Evolutionary conservation across 768 basidiomycete species (phyloP), one percentile per base, ranked within the genome.

Genomic region (Boletus vinaceobasis): DNA sequence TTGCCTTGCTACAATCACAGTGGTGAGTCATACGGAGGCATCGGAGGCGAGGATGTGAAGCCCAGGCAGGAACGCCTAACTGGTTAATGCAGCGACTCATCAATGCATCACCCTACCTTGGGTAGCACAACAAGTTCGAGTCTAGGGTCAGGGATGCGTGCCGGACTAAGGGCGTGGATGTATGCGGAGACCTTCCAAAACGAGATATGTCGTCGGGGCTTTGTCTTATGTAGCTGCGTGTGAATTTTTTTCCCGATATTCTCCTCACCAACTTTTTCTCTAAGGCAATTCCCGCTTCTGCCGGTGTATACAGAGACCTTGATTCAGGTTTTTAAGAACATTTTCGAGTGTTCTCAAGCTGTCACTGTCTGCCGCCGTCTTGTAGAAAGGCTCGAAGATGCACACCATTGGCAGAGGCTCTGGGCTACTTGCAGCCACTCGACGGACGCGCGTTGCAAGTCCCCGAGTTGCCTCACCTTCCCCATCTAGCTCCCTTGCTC

Each of bases 201-300:
- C 13, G 14, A 40, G 65, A 56, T 50, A 59, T 67, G 60, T 65
- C 33, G 38, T 54, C 65, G 64, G 64, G 2, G 39, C 21, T 51
- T 14, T 32, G 10, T 11, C 5, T 29, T 2, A 23, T 33, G 13
- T 5, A 1, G 5, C 7, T 14, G 62, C 10, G 61, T 60, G 64
- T 35, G 56, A 65, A 48, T 39, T 54, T 54, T 35, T 15, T 31
- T 10, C 14, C 13, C 14, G 17, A 7, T 23, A 9, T 21, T 36
- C n/a, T 35, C 32, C 48, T 50, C 36, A 29, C 36, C 15, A 7
- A 4, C 9, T 3, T 15, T 33, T 26, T 23, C 11, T 33, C 23
- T 48, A 29, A 7, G 38, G 6, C 2, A 14, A 8, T 23, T 31
- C 17, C 15, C 19, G 17, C 36, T 52, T 52, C 7, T n/a, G 21